These are phyloP conservation scores for Paramecium octaurelia DNA, from an alignment of 73 alveolate species.

Conservation along the genomic window DNA sequence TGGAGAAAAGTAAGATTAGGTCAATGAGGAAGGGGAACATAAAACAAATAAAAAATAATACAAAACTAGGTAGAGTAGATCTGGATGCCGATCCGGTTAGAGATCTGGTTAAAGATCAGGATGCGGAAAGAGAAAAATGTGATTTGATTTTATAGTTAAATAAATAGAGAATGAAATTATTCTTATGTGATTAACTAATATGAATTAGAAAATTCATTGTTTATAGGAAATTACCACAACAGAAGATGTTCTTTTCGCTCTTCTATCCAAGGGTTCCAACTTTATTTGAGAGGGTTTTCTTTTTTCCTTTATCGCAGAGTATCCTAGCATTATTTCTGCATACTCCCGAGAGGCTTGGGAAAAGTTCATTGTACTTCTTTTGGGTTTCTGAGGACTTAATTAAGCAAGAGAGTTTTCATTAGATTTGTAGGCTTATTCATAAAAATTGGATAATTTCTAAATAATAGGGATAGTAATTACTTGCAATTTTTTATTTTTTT, in stretches of 20 bases:
- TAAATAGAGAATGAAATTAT: neutral
- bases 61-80: neutral
- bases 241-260: neutral
- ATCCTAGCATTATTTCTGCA: conserved; percentile 21
- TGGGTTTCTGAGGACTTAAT: neutral
- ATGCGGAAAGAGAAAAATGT: neutral
- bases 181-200: neutral
- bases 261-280: conserved; percentile 7
- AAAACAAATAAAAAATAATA: neutral
- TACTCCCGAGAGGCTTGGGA: conserved; percentile 27
- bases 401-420: neutral
- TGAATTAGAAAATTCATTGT: neutral
- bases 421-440: neutral
- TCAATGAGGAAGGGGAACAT: neutral
- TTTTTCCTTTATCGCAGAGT: neutral
- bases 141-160: neutral
- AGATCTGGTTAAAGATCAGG: neutral
- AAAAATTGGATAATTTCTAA: conserved; percentile 8
- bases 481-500: neutral
- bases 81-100: neutral
- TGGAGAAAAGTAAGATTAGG: neutral
- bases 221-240: neutral
- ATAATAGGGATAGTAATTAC: neutral
- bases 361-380: neutral
- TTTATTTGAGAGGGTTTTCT: neutral